A percentile compares a stretch with the other conserved stretches of the same genome.
phyloP scores from a whole-genome alignment of 192 early-diverging fungal genomes.

The Dissophora ornata region DNA sequence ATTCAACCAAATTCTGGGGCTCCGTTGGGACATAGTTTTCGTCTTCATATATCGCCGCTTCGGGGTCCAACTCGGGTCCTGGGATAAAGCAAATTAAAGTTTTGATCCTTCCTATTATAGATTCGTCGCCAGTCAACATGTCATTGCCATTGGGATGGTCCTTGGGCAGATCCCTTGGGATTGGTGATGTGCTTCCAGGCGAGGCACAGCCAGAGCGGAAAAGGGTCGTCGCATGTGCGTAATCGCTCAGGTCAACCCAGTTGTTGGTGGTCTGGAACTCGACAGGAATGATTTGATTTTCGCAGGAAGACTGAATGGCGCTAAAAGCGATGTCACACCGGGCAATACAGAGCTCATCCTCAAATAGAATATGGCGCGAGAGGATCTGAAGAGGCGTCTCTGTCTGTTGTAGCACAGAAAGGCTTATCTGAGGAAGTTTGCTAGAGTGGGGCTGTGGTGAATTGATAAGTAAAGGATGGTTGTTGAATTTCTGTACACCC shows the following conservation, averaged over 20 bases:
- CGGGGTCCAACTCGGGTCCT: constrained; percentile 29
- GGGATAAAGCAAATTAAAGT: constrained; percentile 31
- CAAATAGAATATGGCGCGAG: constrained; percentile 23
- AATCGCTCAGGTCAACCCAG: constrained; percentile 34
- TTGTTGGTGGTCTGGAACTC: constrained; percentile 34
- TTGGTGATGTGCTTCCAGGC: no score
- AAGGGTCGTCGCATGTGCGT: neutral
- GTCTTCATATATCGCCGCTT: constrained; percentile 31
- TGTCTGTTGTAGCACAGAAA: neutral
- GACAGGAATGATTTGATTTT: constrained; percentile 17
- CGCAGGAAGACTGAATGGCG: constrained; percentile 6
- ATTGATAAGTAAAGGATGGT: no score
- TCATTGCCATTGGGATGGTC: no score
- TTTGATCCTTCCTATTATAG: constrained; percentile 10
- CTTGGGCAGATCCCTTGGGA: no score
- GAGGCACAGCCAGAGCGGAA: no score
- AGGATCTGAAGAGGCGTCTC: constrained; percentile 34
- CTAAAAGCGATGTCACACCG: constrained; percentile 18
- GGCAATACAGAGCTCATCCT: constrained; percentile 30
- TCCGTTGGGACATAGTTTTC: constrained; percentile 7
- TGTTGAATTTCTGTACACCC: no score
- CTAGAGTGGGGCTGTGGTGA: neutral
- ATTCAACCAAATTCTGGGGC: constrained; percentile 36
- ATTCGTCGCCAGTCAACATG: neutral
- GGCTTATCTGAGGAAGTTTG: neutral